Evolutionary conservation across 2,329 filamentous ascomycete genomes (phyloP), one percentile per base, ranked within the genome.

Genomic region (Mycocentrospora acerina): DNA sequence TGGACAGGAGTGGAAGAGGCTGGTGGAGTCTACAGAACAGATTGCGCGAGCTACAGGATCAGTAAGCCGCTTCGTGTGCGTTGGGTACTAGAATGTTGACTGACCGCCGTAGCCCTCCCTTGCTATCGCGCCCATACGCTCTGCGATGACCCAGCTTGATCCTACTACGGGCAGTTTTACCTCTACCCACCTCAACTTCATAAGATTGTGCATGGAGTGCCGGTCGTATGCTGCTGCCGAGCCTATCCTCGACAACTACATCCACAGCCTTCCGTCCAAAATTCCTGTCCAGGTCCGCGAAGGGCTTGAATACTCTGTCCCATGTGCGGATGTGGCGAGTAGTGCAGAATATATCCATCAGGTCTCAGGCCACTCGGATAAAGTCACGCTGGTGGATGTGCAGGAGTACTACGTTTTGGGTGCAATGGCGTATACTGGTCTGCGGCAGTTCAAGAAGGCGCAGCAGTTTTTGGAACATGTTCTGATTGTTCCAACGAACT

Each of bases 81-180:
- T 8, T 29, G 32, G 13, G 11, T 29, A 14, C 37, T 33, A 15
- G 37, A 13, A 16, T 18, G 15, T 13, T 5, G 19, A 22, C 44
- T 50, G 17, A 48, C 28, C n/a, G 9, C 24, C 27, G 33, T 32
- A 70, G 66, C 58, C 62, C n/a, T 50, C 51, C 17, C 44, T 64
- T 13, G 65, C 64, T 24, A 60, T 74, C 34, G 56, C 60, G 10
- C 62, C 67, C 4, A 64, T 75, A 22, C 63, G 68, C 37, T 62
- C 67, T 55, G 83, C 82, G 3, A 75, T 90, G 47, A 67, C 82
- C 10, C 78, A 78, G 37, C 70, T 90, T 40, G 85, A 90, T 49
- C 82, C 85, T 2, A 76, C 76, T 10, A 80, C 78, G 18, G 78
- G 78, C 33, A 78, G 85, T 35, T 80, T 89, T 51, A 89, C 85